These are phyloP conservation scores for Sarocladium strictum DNA, from an alignment of 2,329 filamentous ascomycete genomes.

Conservation along the genomic window DNA sequence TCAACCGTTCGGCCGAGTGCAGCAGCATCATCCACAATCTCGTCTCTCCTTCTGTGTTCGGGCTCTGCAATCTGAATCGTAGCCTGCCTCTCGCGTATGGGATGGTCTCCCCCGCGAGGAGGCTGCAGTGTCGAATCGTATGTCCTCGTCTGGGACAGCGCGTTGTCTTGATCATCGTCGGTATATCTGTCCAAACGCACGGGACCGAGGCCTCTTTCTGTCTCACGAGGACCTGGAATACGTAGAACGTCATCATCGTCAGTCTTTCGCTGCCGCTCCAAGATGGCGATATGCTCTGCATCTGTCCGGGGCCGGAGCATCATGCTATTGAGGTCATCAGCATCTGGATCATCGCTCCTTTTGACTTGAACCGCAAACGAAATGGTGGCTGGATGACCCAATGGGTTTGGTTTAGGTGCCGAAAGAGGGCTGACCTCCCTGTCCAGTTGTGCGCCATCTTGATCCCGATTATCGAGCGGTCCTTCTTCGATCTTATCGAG, in stretches of 20 bases:
- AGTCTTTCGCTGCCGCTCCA: slow-evolving; percentile 76
- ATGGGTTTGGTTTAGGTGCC: background rate
- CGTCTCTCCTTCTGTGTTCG: slow-evolving; percentile 30
- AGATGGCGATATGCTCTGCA: slow-evolving; percentile 80
- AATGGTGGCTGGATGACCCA: slow-evolving; percentile 36
- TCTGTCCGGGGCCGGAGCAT: slow-evolving; percentile 41
- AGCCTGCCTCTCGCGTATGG: slow-evolving; percentile 35
- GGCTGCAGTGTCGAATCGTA: slow-evolving; percentile 21
- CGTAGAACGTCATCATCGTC: slow-evolving; percentile 65
- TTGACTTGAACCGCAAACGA: slow-evolving; percentile 64
- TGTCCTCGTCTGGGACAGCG: slow-evolving; percentile 18
- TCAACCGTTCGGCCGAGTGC: slow-evolving; percentile 33
- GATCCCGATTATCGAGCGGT: slow-evolving; percentile 3
- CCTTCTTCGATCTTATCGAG: slow-evolving; percentile 14
- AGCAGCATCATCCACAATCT: slow-evolving; percentile 35
- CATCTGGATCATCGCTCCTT: slow-evolving; percentile 47
- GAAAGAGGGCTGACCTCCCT: background rate
- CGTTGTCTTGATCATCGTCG: slow-evolving; percentile 28
- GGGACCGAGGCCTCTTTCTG: slow-evolving; percentile 74
- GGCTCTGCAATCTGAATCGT: slow-evolving; percentile 66
- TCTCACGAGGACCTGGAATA: slow-evolving; percentile 88
- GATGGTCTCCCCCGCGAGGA: slow-evolving; percentile 16
- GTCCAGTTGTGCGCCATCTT: slow-evolving; percentile 8
- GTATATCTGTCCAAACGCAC: slow-evolving; percentile 39
- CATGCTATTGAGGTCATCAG: background rate